Base-by-base conservation (phyloP, 345 rosid genomes). In the Trapa bicornis region DNA sequence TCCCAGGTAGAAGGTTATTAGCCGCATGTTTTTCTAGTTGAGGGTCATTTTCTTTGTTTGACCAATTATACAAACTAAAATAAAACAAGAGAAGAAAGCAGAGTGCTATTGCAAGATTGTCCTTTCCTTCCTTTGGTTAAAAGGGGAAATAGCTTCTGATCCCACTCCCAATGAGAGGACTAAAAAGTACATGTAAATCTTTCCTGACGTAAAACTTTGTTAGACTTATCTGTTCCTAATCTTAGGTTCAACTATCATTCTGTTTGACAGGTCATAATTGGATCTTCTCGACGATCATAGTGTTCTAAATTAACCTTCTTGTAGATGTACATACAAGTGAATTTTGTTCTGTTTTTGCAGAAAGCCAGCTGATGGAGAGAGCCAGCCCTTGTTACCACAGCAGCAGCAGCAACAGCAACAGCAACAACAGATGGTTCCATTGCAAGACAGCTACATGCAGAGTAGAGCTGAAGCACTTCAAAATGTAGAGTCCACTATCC, bases 381-480 rank as follows among this genome's bases (percentile, higher is more conserved):
- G 80, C 67, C 82, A 73, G 71, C 85, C 87, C 57, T 71, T 85
- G 58, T 71, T 75, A 65, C 29, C 29, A 22, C 29, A 22, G 29
- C 29, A 22, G 29, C 29, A 22, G 29, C 82, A 79, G 70, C 78
- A 81, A 45, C 77, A 76, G 48, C 47, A 45, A 6, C 47, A 45
- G 47, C 84, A 81, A 37, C 85, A 85, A 61, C 85, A 85, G 77
- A 42, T 85, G 80, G 87, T 85, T 76, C 87, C 89, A 0, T 65
- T 85, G 61, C 87, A 83, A 73, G 89, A 85, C 48, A 81, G 77
- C 76, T 85, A 83, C 80, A 80, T 85, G 89, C 87, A 85, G 71
- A 85, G 85, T 73, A 80, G 89, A 79, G 87, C 85, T 75, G 89
- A 85, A 78, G 89, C 89, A 36, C 80, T 85, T 74, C 89, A 79